phyloP scores from a whole-genome alignment of 192 early-diverging fungal species.

The Gryganskiella cystojenkinii region DNA sequence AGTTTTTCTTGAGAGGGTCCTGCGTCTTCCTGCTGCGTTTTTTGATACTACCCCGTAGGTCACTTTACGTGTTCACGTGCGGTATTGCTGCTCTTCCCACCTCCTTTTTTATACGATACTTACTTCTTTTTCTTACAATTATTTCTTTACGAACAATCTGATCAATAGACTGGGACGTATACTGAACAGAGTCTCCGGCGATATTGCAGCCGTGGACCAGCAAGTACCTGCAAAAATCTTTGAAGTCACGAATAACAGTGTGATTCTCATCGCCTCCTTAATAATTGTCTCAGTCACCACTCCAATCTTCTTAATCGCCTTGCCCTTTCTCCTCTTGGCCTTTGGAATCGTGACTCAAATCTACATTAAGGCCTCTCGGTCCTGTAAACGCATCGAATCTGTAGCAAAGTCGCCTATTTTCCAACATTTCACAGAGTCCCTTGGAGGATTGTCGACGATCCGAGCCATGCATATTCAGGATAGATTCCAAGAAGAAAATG shows the following conservation, averaged over 20 bases:
- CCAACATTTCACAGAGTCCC: constrained; percentile 62
- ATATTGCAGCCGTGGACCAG: constrained; percentile 62
- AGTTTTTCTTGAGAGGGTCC: constrained; percentile 49
- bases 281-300: constrained; percentile 9
- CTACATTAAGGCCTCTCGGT: constrained; percentile 69
- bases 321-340: constrained; percentile 19
- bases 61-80: too few species aligned
- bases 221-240: not conserved
- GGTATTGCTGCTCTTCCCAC: too few species aligned
- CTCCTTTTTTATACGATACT: constrained; percentile 72
- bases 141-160: too few species aligned
- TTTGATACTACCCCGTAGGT: constrained; percentile 68
- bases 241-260: constrained; percentile 9
- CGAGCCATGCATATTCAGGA: constrained; percentile 32
- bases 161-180: constrained; percentile 83
- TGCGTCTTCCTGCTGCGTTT: constrained; percentile 67
- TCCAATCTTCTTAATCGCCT: constrained; percentile 5
- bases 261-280: constrained; percentile 13
- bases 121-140: too few species aligned
- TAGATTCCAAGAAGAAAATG: constrained; percentile 70
- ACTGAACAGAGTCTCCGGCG: constrained; percentile 86
- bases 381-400: constrained; percentile 79
- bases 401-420: constrained; percentile 74
- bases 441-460: constrained; percentile 59
- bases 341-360: constrained; percentile 40